Conservation (phyloP, 169 alveolate species). For the Plasmodium gonderi region DNA sequence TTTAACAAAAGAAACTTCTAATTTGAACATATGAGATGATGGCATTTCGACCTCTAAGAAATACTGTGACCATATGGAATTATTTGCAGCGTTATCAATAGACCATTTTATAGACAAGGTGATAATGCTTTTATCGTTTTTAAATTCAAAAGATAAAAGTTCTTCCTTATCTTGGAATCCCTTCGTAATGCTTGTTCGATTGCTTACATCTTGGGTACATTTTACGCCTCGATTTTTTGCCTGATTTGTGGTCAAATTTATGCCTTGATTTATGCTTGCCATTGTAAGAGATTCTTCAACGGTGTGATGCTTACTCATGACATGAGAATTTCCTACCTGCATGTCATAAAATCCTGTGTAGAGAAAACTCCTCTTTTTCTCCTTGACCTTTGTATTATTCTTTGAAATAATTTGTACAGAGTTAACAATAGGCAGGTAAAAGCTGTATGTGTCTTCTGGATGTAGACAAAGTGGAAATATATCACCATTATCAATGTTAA, state of each 20-base stretch:
- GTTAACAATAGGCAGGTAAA: conserved; percentile 27
- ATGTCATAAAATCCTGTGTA: background rate
- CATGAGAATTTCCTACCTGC: background rate
- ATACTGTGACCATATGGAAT: conserved; percentile 60
- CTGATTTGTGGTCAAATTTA: too few relatives aligned
- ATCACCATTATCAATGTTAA: conserved; percentile 15
- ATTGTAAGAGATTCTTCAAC: background rate
- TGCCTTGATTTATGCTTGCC: too few relatives aligned
- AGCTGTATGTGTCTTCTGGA: conserved; percentile 49
- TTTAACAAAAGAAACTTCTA: conserved; percentile 61
- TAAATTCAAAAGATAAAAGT: background rate
- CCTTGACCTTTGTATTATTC: background rate
- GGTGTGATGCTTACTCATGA: background rate
- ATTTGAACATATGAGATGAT: background rate
- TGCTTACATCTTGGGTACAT: background rate
- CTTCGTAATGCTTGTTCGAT: background rate
- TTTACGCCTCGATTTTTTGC: too few relatives aligned
- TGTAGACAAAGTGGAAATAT: conserved; percentile 14
- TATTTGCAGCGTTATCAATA: conserved; percentile 27
- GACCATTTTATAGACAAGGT: conserved; percentile 57
- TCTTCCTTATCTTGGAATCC: background rate
- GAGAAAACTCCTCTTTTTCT: background rate
- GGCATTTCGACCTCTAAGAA: conserved; percentile 56
- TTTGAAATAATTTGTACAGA: conserved; percentile 11
- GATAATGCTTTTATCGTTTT: conserved; percentile 46